Conservation (phyloP, 164 flowering plant species). For the Taxillus chinensis region DNA sequence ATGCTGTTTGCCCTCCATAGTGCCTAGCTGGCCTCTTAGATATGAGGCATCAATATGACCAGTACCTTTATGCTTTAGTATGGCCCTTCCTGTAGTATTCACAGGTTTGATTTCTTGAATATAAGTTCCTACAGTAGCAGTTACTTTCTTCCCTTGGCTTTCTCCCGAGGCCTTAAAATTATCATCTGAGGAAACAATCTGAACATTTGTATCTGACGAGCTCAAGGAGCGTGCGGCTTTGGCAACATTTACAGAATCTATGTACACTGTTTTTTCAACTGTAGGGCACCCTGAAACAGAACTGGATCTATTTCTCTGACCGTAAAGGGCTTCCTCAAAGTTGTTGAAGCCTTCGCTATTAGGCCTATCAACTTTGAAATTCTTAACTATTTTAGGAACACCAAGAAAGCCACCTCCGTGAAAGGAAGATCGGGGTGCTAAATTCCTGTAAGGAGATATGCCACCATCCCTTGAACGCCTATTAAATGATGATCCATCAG, state of each 20-base stretch:
- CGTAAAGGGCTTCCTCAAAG: slow-evolving; percentile 13
- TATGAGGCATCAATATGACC: neutral
- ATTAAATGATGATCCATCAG: slow-evolving; percentile 31
- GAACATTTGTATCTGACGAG: slow-evolving; percentile 19
- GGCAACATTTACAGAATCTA: slow-evolving; percentile 37
- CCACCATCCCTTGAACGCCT: slow-evolving; percentile 25
- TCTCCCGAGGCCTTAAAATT: neutral
- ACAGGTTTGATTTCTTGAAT: slow-evolving; percentile 11
- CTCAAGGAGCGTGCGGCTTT: slow-evolving; percentile 16
- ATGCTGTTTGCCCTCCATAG: neutral
- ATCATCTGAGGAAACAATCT: no score
- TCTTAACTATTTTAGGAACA: slow-evolving; percentile 35
- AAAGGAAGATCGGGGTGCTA: slow-evolving; percentile 46
- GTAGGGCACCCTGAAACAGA: slow-evolving; percentile 25
- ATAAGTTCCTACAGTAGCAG: neutral
- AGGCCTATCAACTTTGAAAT: slow-evolving; percentile 12
- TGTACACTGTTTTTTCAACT: slow-evolving; percentile 65
- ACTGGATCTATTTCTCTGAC: slow-evolving; percentile 7
- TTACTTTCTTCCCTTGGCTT: slow-evolving; percentile 12
- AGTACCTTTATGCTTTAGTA: slow-evolving; percentile 1
- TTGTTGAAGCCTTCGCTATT: slow-evolving; percentile 1
- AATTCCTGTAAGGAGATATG: slow-evolving; percentile 54
- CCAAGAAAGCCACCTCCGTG: slow-evolving; percentile 49
- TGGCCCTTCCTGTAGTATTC: slow-evolving; percentile 11
- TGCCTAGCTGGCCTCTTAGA: no score